Base-by-base conservation (phyloP, 2,329 filamentous ascomycete species). In the Rosellinia necatrix region DNA sequence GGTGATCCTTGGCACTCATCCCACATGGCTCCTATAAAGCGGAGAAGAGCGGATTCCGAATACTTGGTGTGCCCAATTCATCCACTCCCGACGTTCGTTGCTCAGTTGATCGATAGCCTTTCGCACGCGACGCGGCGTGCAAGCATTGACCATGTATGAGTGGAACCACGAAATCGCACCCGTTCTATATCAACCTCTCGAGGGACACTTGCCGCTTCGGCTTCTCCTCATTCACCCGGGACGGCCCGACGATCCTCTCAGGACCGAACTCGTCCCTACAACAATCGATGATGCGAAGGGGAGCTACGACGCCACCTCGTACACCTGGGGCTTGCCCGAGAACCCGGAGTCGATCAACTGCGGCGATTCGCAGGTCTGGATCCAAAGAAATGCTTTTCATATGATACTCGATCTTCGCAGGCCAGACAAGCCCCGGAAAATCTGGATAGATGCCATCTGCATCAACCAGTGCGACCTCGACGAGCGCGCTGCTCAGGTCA, bases 171-270 rank as follows among this genome's bases (percentile, higher is more conserved):
- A 61, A n/a, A 56, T 60, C 24, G 64, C 59, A 6, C 76, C 77
- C 30, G 79, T 80, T 15, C 24, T 67, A 22, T 67, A 67, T 21
- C 46, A 49, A 21, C 51, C 59, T 2, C 60, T 67, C 12, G 41
- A 44, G 7, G 62, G 59, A 17, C 15, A 48, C 6, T 40, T 58
- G 15, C 54, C 64, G 8, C 25, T 67, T 10, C 62, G 64, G 5
- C 49, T 66, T 4, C 64, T 67, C 35, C 34, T 52, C 12, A 54
- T 67, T 10, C 48, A 56, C 13, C 59, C 64, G 3, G 65, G 59
- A 3, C 29, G 37, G 9, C 48, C 19, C 9, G 49, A 44, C 15
- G 48, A 61, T 5, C 47, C 53, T 4, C 63, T 66, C 10, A 42
- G 21, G 32, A 58, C 62, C 13, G 57, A 63, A 38, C 61, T 67